Base-by-base conservation (phyloP, 345 rosid species). In the Populus euphratica region DNA sequence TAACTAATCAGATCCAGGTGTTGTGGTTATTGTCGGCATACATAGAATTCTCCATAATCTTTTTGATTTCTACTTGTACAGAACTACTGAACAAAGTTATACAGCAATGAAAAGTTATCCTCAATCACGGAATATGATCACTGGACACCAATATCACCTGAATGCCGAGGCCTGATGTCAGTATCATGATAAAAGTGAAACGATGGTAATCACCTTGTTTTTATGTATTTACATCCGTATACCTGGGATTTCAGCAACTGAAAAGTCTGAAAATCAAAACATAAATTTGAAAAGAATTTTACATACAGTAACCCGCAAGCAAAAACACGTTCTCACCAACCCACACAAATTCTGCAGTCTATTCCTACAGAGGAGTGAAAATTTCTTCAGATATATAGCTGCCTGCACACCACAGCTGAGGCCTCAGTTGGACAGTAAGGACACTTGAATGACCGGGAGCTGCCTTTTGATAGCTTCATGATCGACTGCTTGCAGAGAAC, bases 401-500 rank as follows among this genome's bases (percentile, higher is more conserved):
- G 88, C 88, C 73, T 84, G 88, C 92, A 90, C n/a, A 35, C 81
- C 8, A 59, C 74, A 67, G 85, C 85, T 0, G 86, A 80, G 23
- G 81, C 85, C 74, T 86, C 90, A 1, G 86, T 65, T 27, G 96
- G 96, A 79, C 92, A 89, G 73, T 86, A 89, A 4, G 94, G 91
- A 39, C 96, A 92, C 79, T 89, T 92, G 70, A 92, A 89, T 41
- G 77, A 2, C 76, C 87, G 78, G 16, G 92, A 72, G 80, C 78
- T 77, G 80, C 77, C 84, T 78, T 87, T 89, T 0, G 94, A 90
- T 78, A 92, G 83, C 88, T 85, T 90, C 87, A 83, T 81, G 78
- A 92, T 89, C 5, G 94, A 89, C 69, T 90, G 90, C 83, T 89
- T 89, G 91, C 94, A 88, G 54, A 92, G 89, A 56, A 92, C 96